Evolutionary conservation across 768 basidiomycete genomes (phyloP).

Genomic region (Erythrobasidium yunnanense): DNA sequence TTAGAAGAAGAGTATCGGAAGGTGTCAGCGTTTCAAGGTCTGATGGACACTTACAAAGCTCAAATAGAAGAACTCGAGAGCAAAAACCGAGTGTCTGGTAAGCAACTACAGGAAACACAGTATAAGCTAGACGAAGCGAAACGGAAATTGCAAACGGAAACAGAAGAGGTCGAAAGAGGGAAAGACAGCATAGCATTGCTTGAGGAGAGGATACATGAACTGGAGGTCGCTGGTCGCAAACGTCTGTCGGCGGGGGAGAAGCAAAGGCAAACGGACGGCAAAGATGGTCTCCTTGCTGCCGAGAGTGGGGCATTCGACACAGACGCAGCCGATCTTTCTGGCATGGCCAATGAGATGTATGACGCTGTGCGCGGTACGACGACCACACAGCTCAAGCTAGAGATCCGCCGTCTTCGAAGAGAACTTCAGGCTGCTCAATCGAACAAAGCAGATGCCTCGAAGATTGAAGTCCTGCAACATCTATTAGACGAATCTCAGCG

Average conservation of each 20-base stretch:
- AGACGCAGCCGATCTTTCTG: constrained; percentile 45
- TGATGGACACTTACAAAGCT: constrained; percentile 83
- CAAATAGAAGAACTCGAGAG: constrained; percentile 72
- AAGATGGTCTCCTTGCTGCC: not conserved
- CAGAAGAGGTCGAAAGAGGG: constrained; percentile 59
- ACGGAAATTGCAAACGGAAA: constrained; percentile 51
- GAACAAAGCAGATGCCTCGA: constrained; percentile 65
- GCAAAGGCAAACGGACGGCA: not conserved
- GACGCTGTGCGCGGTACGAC: constrained; percentile 71
- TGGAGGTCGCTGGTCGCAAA: constrained; percentile 57
- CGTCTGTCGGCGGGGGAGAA: constrained; percentile 35
- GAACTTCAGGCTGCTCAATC: constrained; percentile 65
- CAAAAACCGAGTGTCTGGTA: constrained; percentile 54
- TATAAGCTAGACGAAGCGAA: constrained; percentile 71
- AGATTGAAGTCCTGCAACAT: constrained; percentile 76
- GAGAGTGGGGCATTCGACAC: constrained; percentile 36
- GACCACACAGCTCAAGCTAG: constrained; percentile 83
- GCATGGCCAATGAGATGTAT: constrained; percentile 74
- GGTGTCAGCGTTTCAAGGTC: constrained; percentile 68
- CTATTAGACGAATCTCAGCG: constrained; percentile 79
- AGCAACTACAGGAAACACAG: constrained; percentile 61
- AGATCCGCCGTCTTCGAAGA: constrained; percentile 66
- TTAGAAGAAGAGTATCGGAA: constrained; percentile 88
- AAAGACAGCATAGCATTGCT: constrained; percentile 75
- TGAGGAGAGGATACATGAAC: constrained; percentile 78